A percentile compares a stretch with the other conserved stretches of the same genome.
These are phyloP conservation scores for Anaeramoeba flamelloides DNA, from an alignment of 78 protist genomes.

Conservation along the genomic window DNA sequence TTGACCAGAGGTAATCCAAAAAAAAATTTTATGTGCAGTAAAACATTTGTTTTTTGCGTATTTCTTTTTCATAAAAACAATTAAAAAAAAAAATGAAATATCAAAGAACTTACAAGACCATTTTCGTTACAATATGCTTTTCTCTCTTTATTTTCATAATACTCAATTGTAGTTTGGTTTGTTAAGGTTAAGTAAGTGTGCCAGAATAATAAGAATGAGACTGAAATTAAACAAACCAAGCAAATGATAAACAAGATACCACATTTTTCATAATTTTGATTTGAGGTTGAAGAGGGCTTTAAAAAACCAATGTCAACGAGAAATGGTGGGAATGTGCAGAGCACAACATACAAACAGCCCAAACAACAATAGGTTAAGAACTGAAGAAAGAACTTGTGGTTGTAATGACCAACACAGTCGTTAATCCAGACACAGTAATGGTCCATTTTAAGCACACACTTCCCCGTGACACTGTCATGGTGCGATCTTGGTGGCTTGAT, in stretches of 20 bases:
- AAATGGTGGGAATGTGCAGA: too few relatives aligned
- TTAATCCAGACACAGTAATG: conserved; percentile 20
- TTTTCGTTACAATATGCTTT: too few relatives aligned
- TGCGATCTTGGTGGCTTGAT: conserved; percentile 5
- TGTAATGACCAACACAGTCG: conserved; percentile 13
- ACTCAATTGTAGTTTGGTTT: conserved; percentile 2
- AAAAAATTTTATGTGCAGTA: too few relatives aligned
- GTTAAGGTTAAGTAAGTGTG: not conserved
- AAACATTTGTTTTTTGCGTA: too few relatives aligned
- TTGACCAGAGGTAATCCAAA: too few relatives aligned
- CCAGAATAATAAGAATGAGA: not conserved
- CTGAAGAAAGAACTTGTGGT: conserved; percentile 7
- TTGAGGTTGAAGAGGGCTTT: too few relatives aligned
- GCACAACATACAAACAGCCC: not conserved
- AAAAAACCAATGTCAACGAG: too few relatives aligned
- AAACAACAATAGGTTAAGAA: conserved; percentile 1
- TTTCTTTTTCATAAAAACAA: too few relatives aligned
- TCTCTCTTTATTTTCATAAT: not conserved
- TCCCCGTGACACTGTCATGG: conserved; percentile 17
- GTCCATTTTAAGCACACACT: conserved; percentile 14
- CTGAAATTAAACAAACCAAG: not conserved
- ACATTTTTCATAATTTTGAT: too few relatives aligned
- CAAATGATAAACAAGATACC: not conserved
- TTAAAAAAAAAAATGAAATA: too few relatives aligned
- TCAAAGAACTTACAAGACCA: too few relatives aligned